These are phyloP conservation scores for Triangularia verruculosa DNA, from an alignment of 2,329 filamentous ascomycete species.

Conservation along the genomic window DNA sequence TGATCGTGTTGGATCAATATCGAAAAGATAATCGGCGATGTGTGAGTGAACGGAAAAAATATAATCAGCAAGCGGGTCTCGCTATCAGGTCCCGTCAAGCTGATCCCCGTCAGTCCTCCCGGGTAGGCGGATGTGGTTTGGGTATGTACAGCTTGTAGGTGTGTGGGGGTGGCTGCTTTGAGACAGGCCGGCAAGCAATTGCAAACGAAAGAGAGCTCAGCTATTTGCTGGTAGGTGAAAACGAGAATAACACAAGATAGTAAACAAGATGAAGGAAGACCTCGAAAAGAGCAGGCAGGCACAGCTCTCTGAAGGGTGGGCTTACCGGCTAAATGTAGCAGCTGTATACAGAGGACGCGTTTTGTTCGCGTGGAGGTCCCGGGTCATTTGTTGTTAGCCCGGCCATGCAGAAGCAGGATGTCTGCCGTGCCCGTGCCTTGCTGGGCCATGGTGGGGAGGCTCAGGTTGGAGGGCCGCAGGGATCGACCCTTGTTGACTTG, in stretches of 20 bases:
- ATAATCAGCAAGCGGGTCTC: constrained; percentile 16
- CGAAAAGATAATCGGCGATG: background rate
- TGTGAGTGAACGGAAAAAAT: constrained; percentile 4
- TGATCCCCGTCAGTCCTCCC: too few relatives aligned
- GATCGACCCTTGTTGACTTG: constrained; percentile 10
- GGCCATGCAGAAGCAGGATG: constrained; percentile 14
- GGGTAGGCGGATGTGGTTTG: constrained; percentile 2
- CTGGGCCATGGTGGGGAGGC: constrained; percentile 12
- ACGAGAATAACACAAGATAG: constrained; percentile 4
- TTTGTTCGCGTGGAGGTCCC: constrained; percentile 19
- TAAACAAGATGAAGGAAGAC: constrained; percentile 11
- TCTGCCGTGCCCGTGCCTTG: constrained; percentile 22
- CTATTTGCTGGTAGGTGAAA: background rate
- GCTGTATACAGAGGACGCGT: constrained; percentile 15
- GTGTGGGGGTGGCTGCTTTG: background rate
- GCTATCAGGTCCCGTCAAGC: constrained; percentile 5
- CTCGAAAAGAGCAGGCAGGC: constrained; percentile 10
- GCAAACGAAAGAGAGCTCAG: constrained; percentile 7
- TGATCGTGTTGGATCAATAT: background rate
- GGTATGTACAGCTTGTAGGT: background rate
- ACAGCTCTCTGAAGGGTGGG: constrained; percentile 15
- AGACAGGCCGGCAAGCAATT: background rate
- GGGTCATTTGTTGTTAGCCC: constrained; percentile 19
- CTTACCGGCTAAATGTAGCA: constrained; percentile 26
- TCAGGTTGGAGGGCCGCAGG: constrained; percentile 10